These are phyloP conservation scores for Mycena galopus DNA, from an alignment of 768 basidiomycete genomes.

Conservation along the genomic window DNA sequence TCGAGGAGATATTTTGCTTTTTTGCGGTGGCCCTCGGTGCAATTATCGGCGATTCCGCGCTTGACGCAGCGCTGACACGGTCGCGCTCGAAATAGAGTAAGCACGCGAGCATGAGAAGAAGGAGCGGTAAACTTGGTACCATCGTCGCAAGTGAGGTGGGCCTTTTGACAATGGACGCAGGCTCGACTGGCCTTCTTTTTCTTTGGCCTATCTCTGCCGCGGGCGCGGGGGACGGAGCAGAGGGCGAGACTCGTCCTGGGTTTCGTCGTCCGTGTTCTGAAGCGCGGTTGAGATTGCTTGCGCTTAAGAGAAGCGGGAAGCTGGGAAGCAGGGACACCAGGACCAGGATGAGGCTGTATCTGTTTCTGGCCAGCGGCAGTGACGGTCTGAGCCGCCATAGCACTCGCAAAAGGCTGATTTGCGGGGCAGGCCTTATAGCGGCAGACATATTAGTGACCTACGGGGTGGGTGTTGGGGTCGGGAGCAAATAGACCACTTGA, in stretches of 20 bases:
- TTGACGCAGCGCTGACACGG: constrained; percentile 97
- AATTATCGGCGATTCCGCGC: constrained; percentile 89
- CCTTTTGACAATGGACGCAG: constrained; percentile 96
- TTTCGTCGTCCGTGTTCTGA: constrained; percentile 60
- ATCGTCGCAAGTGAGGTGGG: constrained; percentile 98
- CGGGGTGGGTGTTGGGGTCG: neutral
- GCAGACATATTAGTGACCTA: constrained; percentile 26
- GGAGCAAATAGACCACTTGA: neutral
- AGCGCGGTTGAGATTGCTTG: constrained; percentile 57
- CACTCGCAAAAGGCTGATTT: constrained; percentile 2
- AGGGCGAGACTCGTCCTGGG: constrained; percentile 66
- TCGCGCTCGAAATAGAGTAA: constrained; percentile 70
- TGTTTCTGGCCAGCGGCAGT: constrained; percentile 24
- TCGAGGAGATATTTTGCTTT: constrained; percentile 98
- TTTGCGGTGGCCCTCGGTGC: constrained; percentile 95
- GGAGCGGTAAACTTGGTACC: constrained; percentile 65
- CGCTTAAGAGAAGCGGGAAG: constrained; percentile 38
- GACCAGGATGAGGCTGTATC: constrained; percentile 22
- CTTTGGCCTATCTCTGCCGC: constrained; percentile 83
- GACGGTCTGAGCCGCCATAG: constrained; percentile 1
- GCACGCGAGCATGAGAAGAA: constrained; percentile 31
- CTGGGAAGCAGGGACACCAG: constrained; percentile 33
- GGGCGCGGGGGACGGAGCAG: constrained; percentile 57
- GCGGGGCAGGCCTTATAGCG: constrained; percentile 26
- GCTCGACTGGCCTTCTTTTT: constrained; percentile 97